Conservation (phyloP, 148 eudicot species). For the Simmondsia chinensis region DNA sequence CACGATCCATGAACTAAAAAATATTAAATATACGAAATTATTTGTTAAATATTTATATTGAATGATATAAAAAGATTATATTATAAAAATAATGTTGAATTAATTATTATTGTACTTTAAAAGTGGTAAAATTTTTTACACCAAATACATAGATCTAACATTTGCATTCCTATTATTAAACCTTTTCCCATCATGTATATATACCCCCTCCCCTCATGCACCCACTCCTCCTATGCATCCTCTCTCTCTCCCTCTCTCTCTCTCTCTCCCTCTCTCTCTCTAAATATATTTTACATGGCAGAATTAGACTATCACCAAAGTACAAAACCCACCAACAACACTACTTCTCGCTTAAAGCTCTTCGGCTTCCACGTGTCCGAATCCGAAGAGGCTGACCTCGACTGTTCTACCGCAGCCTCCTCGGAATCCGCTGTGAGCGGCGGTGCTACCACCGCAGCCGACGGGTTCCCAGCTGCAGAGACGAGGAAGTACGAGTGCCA, state of each 20-base stretch:
- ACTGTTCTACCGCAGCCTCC: constrained; percentile 19
- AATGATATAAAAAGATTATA: no score
- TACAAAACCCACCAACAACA: constrained; percentile 17
- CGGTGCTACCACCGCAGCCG: constrained; percentile 19
- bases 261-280: constrained; percentile 5
- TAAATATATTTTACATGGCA: constrained; percentile 26
- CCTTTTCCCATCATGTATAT: constrained; percentile 29
- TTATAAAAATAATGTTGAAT: no score
- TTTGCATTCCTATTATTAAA: neutral
- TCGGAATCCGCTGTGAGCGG: constrained; percentile 19
- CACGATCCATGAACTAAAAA: no score
- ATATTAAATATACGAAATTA: no score
- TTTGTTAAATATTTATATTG: no score
- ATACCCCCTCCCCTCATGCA: constrained; percentile 45
- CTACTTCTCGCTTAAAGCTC: constrained; percentile 40
- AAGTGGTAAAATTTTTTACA: no score
- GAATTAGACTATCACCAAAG: constrained; percentile 39
- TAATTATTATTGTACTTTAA: no score
- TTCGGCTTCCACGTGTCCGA: constrained; percentile 65
- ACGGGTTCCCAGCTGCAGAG: constrained; percentile 14
- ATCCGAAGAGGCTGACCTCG: no score
- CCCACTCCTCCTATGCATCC: neutral
- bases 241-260: constrained; percentile 9
- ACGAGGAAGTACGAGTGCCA: constrained; percentile 75
- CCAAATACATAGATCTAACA: no score